Percentiles rank a stretch among this genome's conserved stretches.
Conservation (phyloP, 805 yeast genomes). For the Suhomyces xylopsoci region DNA sequence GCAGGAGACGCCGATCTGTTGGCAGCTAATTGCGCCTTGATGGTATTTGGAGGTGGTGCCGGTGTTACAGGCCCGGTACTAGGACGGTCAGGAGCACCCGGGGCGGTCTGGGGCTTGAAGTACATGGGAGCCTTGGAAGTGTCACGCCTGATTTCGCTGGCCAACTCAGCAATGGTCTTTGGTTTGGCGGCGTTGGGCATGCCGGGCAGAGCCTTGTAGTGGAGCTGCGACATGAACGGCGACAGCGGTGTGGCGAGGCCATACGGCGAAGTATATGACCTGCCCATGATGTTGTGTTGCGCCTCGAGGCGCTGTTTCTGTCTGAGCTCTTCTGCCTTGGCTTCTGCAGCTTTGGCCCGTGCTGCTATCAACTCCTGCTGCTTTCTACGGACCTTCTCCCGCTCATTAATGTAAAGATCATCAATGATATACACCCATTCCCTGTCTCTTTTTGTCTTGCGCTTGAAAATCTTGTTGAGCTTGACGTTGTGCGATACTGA, state of each 20-base stretch:
- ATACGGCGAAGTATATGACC: slow-evolving; percentile 24
- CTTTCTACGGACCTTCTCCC: slow-evolving; percentile 61
- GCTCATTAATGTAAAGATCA: slow-evolving; percentile 77
- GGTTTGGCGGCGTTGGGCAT: slow-evolving; percentile 19
- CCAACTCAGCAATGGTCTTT: slow-evolving; percentile 41
- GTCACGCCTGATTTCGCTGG: slow-evolving; percentile 39
- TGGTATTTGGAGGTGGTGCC: slow-evolving; percentile 14
- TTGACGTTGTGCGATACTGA: slow-evolving; percentile 88
- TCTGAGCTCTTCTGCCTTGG: slow-evolving; percentile 49
- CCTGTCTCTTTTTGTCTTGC: slow-evolving; percentile 72
- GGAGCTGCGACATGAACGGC: slow-evolving; percentile 20
- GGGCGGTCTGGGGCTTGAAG: slow-evolving; percentile 23
- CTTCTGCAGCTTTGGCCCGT: slow-evolving; percentile 53
- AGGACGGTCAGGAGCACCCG: not conserved
- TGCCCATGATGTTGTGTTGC: slow-evolving; percentile 26
- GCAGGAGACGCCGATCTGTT: slow-evolving; percentile 28
- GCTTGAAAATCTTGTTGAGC: slow-evolving; percentile 78
- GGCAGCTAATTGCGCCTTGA: slow-evolving; percentile 48
- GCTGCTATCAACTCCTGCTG: slow-evolving; percentile 65
- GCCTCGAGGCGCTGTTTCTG: slow-evolving; percentile 39
- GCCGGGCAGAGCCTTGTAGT: slow-evolving; percentile 9
- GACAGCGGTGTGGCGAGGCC: slow-evolving; percentile 21
- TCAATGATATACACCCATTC: slow-evolving; percentile 96
- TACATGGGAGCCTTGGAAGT: slow-evolving; percentile 32
- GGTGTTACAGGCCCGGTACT: not conserved